Evolutionary conservation across 75 land plant species (phyloP), one percentile per base, ranked within the genome.

Genomic region (Isoetes taiwanensis): DNA sequence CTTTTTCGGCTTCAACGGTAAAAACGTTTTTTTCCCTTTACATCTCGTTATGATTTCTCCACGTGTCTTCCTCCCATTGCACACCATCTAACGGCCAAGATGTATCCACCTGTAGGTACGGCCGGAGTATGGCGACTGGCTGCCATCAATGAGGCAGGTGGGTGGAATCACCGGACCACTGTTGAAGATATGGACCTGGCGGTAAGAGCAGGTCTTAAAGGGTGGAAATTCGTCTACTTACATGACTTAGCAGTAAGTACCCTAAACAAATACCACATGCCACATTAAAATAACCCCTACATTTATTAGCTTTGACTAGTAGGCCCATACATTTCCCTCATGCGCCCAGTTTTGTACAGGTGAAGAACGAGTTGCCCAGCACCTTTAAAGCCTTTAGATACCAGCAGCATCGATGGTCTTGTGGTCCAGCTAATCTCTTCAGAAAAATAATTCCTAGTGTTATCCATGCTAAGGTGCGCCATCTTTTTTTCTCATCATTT

Each of bases 401-500:
- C 38, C 91, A 86, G 58, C 91, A 86, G 56, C 91, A 86, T 42
- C 54, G 91, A 21, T 86, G 91, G 91, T 86, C 91, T 0, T 86
- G 91, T 39, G 91, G 91, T 3, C 91, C 91, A 28, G 88, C 91
- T 9, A 86, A 80, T 41, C 75, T 86, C 52, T 83, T 86, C 59
- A 72, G 84, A 64, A 86, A 86, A 34, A 77, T 83, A 71, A 59
- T 70, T 0, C 65, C 62, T 56, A 79, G 78, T 48, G 82, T 86
- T 29, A 9, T 77, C 0, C 52, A 17, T 31, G 82, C 73, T 66
- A 84, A 81, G 79, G 89, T 84, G n/a, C n/a, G n/a, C n/a, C n/a
- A n/a, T n/a, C n/a, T n/a, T n/a, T n/a, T n/a, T n/a, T n/a, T n/a
- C n/a, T n/a, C n/a, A n/a, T n/a, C n/a, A 16, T 38, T 34, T 48